Evolutionary conservation across 2,329 filamentous ascomycete genomes (phyloP), one percentile per base, ranked within the genome.

Genomic region (Proliferodiscus dingleyae): DNA sequence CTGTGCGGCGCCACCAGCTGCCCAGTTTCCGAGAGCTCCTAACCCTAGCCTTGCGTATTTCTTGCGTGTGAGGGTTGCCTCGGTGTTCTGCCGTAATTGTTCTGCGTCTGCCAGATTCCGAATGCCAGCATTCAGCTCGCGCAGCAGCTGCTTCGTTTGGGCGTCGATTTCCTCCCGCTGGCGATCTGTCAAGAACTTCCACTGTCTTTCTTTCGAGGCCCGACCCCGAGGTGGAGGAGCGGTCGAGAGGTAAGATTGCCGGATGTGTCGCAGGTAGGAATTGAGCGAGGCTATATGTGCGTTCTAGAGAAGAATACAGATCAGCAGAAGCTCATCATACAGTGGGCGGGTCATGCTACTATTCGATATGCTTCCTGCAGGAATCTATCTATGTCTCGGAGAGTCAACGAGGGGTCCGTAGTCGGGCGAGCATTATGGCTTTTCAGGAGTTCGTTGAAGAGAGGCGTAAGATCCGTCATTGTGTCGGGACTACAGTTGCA

Each of bases 321-420:
- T 50, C 41, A 53, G 58, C 48, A 61, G 60, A 53, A 52, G 45
- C 45, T 32, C 11, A 21, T 45, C 37, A 26, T 24, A 29, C 21
- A 29, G 41, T 42, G 43, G 37, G 36, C 26, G 46, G 41, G 54
- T 50, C 54, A 57, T 52, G 77, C 61, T 71, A 94, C 90, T 66
- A 97, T 96, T 64, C 85, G 81, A 68, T 95, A 93, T 43, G 93
- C 93, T 68, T 97, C 91, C 63, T 91, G 89, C 26, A 97, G 72
- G 64, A 97, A 98, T 59, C 86, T 85, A 64, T 96, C 87, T 41
- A 93, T 77, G 56, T 68, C 74, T 54, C 76, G 70, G 39, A 72
- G 58, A 46, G 54, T 54, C 24, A 63, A 44, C 18, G 58, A 53
- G 13, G 57, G 56, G 32, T 58, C 53, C 9, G 55, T 47, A 10